Evolutionary conservation across 2,329 filamentous ascomycete species (phyloP), one percentile per base, ranked within the genome.

Genomic region (Sclerotinia sclerotiorum): DNA sequence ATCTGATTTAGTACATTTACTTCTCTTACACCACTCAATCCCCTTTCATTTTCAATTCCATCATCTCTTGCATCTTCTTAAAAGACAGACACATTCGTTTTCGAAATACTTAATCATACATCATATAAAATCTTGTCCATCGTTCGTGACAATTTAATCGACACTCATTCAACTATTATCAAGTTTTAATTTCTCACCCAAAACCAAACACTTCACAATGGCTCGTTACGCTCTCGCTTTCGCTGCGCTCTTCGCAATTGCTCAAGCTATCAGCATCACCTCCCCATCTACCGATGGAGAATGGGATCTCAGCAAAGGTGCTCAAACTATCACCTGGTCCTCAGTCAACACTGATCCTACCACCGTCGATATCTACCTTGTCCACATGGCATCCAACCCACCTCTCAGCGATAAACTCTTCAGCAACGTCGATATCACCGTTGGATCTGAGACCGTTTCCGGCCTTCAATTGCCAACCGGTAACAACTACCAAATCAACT

Each of bases 181-280:
- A 29, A 64, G 15, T 54, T 55, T 64, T 44, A 64, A 55, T 55
- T 55, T 64, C 24, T 42, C 35, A 35, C 27, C 27, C 39, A 29
- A 62, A 62, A 62, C 44, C n/a, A 24, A 60, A 51, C 2, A 21
- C 51, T 32, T 60, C 39, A 62, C 44, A 67, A 67, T 67, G 65
- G 65, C 65, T 35, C 65, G 65, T 24, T 67, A 67, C 65, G 44
- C 56, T 54, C 48, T 67, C 57, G 48, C 65, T 29, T 21, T 68
- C 44, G 32, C 66, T 29, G 42, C 66, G 48, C 66, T 68, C 42
- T 6, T 68, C 60, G 66, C 66, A 49, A 64, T 68, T 35, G 66
- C 66, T 56, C 66, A 68, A 48, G 66, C 66, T 35, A 65, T 68
- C 60, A 64, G 6, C n/a, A 65, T 68, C 44, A 68, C 66, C 21